phyloP scores from a whole-genome alignment of 2,329 filamentous ascomycete species.

The Pezicula radicicola region DNA sequence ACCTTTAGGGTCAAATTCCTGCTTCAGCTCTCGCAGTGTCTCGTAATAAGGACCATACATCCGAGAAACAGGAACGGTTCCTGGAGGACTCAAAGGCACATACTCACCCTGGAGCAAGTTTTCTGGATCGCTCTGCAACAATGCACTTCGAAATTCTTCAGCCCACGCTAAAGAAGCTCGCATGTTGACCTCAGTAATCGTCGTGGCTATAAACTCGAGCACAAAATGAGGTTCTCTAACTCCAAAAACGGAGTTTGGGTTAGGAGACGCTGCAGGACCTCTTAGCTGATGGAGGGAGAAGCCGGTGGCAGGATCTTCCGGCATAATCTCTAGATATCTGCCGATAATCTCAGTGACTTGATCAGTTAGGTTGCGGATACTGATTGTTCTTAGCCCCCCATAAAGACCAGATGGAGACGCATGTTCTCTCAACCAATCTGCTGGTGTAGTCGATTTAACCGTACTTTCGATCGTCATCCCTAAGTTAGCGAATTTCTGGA shows the following conservation, averaged over 20 bases:
- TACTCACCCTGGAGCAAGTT: slow-evolving; percentile 29
- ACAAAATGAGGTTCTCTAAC: slow-evolving; percentile 30
- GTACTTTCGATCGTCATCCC: slow-evolving; percentile 5
- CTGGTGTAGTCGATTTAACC: slow-evolving; percentile 18
- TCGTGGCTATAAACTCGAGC: slow-evolving; percentile 32
- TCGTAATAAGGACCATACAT: slow-evolving; percentile 29
- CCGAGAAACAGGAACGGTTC: slow-evolving; percentile 18
- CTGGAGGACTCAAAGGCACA: slow-evolving; percentile 25
- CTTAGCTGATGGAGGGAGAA: slow-evolving; percentile 29
- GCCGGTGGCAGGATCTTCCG: slow-evolving; percentile 23
- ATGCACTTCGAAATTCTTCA: slow-evolving; percentile 5
- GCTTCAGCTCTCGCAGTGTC: slow-evolving; percentile 24
- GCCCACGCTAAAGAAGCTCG: slow-evolving; percentile 24
- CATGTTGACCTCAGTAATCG: slow-evolving; percentile 17
- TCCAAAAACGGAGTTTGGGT: slow-evolving; percentile 27
- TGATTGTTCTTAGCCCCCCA: slow-evolving; percentile 7
- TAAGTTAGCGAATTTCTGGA: too few relatives aligned
- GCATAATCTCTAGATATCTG: slow-evolving; percentile 13
- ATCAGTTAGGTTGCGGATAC: slow-evolving; percentile 5
- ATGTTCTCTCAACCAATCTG: slow-evolving; percentile 14
- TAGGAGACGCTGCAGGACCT: slow-evolving; percentile 12
- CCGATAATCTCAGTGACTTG: slow-evolving; percentile 5
- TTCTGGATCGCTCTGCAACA: slow-evolving; percentile 18
- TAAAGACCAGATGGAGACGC: background rate
- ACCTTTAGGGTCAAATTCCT: slow-evolving; percentile 32